Conservation (phyloP, 441 rosid genomes). For the Capsella rubella region DNA sequence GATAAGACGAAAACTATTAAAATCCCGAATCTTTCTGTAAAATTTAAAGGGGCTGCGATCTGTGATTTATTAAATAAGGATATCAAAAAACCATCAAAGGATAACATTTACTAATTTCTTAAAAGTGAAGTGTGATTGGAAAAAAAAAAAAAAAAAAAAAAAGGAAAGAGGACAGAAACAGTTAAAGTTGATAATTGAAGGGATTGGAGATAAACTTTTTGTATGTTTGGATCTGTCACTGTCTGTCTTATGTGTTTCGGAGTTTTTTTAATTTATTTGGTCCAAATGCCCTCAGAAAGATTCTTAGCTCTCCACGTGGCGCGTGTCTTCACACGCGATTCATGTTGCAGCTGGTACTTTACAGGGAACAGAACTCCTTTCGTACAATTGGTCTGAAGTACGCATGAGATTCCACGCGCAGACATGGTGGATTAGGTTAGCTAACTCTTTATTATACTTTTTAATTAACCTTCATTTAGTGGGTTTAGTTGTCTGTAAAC, state of each 20-base stretch:
- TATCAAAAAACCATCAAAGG: conserved; percentile 4
- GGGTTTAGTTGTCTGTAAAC: conserved; percentile 22
- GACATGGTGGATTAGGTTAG: conserved; percentile 37
- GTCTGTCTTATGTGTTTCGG: conserved; percentile 42
- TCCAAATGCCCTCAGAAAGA: conserved; percentile 37
- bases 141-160: not conserved
- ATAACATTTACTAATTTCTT: not conserved
- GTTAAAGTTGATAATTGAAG: conserved; percentile 41
- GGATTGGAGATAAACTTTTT: conserved; percentile 28
- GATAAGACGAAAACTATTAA: not conserved
- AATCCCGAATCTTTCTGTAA: conserved; percentile 37
- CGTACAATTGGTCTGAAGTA: conserved; percentile 46
- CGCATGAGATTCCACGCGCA: conserved; percentile 49
- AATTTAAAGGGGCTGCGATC: not conserved
- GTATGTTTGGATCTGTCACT: conserved; percentile 44
- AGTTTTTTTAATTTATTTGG: conserved; percentile 12
- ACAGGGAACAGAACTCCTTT: conserved; percentile 20
- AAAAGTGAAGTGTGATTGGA: conserved; percentile 24
- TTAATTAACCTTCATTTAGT: conserved; percentile 25
- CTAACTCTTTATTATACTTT: not conserved
- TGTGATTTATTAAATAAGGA: not conserved
- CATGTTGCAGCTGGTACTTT: conserved; percentile 13
- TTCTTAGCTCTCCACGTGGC: conserved; percentile 33
- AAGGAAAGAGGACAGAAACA: conserved; percentile 37
- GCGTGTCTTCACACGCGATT: conserved; percentile 15